Evolutionary conservation across 2,329 filamentous ascomycete species (phyloP), one percentile per base, ranked within the genome.

Genomic region (Dothidotthia symphoricarpi): DNA sequence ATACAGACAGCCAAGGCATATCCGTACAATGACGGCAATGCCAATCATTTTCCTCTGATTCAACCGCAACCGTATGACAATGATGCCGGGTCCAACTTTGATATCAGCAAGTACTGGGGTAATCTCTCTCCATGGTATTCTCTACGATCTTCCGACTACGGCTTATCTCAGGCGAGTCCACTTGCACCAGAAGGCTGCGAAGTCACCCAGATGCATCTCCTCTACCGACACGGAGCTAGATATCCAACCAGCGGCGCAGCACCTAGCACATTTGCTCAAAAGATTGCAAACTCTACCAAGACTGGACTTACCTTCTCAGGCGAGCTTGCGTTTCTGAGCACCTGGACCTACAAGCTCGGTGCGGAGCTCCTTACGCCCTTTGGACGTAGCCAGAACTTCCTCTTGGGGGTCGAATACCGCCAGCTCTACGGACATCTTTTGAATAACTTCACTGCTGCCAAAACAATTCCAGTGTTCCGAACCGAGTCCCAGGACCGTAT

Each of bases 361-460:
- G 57, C 57, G 12, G 59, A 62, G 24, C 48, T 62, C 4, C 49
- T 62, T 1, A 62, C 57, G 0, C 57, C 59, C 3, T 62, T 57
- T 30, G 59, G 59, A 13, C 57, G 59, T 29, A 53, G 53, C 34
- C 54, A 74, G 47, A 60, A 66, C 34, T 72, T 72, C 46, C 47
- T 69, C 10, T 58, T 72, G 3, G 69, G 69, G 7, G 46, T 71
- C 10, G 55, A 60, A 35, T 61, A 71, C 40, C 65, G 69, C 12
- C 63, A 71, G 43, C 57, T 72, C n/a, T 72, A 62, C 17, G 57
- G 69, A 6, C 54, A 68, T 31, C 59, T 72, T 10, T 63, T 73
- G 28, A 72, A 71, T 43, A 72, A 72, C 52, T 72, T 72, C 40
- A 58, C 64, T n/a, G 57, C 43, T 27, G 26, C 46, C 1, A 62